Base-by-base conservation (phyloP, 345 rosid genomes). In the Moricandia moricandioides region DNA sequence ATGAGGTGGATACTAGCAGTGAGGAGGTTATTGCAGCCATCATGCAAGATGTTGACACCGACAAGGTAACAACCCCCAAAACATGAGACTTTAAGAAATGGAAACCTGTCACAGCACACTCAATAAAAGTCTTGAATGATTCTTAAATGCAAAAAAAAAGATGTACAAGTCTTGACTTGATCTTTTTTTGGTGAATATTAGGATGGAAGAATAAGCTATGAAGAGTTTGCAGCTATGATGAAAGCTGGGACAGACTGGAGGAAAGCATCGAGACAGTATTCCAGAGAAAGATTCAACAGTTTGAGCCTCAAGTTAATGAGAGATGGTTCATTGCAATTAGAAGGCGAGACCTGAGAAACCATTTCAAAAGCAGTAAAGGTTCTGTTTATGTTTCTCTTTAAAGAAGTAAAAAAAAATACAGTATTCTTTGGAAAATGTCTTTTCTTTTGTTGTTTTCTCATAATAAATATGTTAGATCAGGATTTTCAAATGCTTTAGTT, bases 161-260 rank as follows among this genome's bases (percentile, higher is more conserved):
- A 21, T 21, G 24, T 21, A 8, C 33, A 76, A 55, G 49, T 70
- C 40, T 62, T 52, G 0, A 21, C 2, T 65, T 77, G 71, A 56
- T 65, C 4, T 5, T 31, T 63, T 70, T n/a, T 63, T 70, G 56
- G 33, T 69, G 57, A 16, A 14, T 0, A 69, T 73, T 77, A 91
- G 96, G 96, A 91, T 35, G 97, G 96, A 21, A 85, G 91, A 34
- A 89, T 91, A 72, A 89, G 96, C 70, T 89, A 89, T 2, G 97
- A 91, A 66, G 97, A 91, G 83, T 91, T 91, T 63, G 93, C 80
- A 1, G 79, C 86, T 1, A 89, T 89, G 97, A 91, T 89, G 97
- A 89, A 86, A 86, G 96, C 96, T 3, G 97, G 97, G 18, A 91
- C 96, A 3, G 97, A 91, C 73, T 91, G 97, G 97, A 88, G 97